Base-by-base conservation (phyloP, 2,329 filamentous ascomycete genomes). In the Fusarium denticulatum region DNA sequence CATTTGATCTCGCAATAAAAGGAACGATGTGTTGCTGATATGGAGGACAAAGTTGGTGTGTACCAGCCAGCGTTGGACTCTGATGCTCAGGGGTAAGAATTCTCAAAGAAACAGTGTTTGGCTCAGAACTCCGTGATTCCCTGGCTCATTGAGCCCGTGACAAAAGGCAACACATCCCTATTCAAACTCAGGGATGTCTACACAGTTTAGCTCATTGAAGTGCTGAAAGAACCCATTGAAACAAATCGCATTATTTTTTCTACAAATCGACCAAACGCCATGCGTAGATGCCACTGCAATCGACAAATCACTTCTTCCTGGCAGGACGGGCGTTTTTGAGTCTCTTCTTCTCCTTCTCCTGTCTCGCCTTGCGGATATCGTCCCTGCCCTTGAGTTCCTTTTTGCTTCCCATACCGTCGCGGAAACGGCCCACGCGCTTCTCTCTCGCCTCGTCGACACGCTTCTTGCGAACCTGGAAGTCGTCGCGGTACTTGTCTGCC, bases 381-480 rank as follows among this genome's bases (percentile, higher is more conserved):
- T 96, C 91, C 64, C 90, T 90, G 64, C 89, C 93, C 86, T 92
- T 94, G 79, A 98, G 85, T 86, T 98, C 96, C 80, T 86, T 85
- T 81, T 84, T 92, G 86, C 92, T 95, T 62, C 93, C 93, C 76
- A 86, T 88, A 37, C 92, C 91, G 75, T 94, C 92, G 80, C 86
- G 90, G 85, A 92, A 96, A 71, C 90, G 88, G 57, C 93, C 94
- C 36, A 94, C 83, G 26, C 93, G 87, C 85, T 95, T 95, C 86
- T 98, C 94, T 83, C 93, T 93, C 50, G 96, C 95, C 80, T 95
- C 95, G 22, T 91, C 90, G 24, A 96, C 92, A 80, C 94, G 91
- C 91, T 95, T 95, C 91, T 96, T 97, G 85, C 93, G 92, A 80
- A 91, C 91, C 74, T 97, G 88, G 83, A 94, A 99, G 83, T 99